phyloP scores from a whole-genome alignment of 257 asterid species.

The Coffea canephora region DNA sequence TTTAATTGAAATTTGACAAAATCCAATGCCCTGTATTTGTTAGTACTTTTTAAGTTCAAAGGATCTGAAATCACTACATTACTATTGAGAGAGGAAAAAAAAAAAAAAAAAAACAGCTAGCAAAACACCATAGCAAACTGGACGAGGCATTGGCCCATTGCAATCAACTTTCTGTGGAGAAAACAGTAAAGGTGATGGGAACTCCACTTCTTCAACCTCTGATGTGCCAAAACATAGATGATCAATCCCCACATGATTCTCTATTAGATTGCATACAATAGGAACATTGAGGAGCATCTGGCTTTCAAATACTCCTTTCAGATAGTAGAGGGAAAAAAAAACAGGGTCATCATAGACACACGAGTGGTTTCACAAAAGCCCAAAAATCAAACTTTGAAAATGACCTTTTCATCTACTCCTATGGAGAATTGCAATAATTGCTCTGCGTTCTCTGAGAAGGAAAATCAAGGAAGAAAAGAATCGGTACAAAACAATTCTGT shows the following conservation, averaged over 20 bases:
- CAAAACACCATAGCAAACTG: not conserved
- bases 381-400: constrained; percentile 10
- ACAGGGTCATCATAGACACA: not conserved
- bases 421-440: constrained; percentile 5
- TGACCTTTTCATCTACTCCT: not conserved
- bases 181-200: not conserved
- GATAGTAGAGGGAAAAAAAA: not conserved
- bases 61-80: not conserved
- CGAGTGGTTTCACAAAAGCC: constrained; percentile 7
- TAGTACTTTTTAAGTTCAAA: not conserved
- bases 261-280: not conserved
- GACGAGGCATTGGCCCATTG: not conserved
- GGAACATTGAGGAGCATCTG: not conserved
- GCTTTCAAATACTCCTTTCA: not conserved
- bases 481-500: not conserved
- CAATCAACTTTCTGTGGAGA: not conserved
- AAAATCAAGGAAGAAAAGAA: not conserved
- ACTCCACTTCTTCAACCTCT: not conserved
- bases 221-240: constrained; percentile 6
- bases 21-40: not conserved
- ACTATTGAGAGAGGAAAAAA: too few species aligned
- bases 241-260: not conserved
- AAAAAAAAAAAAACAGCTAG: not conserved
- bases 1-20: not conserved
- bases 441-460: not conserved